Evolutionary conservation across 1,139 yeast genomes (phyloP).

Genomic region (Zygotorulaspora mrakii): DNA sequence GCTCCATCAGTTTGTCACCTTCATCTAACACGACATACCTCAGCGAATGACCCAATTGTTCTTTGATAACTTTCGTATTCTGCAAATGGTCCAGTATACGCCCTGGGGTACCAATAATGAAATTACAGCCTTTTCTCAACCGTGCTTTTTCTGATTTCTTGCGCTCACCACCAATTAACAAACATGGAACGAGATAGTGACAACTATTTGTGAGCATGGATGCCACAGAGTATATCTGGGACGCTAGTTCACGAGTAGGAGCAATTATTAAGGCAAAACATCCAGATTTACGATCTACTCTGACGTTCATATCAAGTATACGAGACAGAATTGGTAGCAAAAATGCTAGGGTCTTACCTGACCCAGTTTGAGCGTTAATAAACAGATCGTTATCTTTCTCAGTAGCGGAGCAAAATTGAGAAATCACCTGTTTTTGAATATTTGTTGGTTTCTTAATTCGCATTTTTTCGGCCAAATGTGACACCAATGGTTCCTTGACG

Average conservation of each 20-base stretch:
- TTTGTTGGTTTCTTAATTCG: constrained; percentile 71
- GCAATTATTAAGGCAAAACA: constrained; percentile 82
- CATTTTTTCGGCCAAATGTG: constrained; percentile 57
- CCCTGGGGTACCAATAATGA: constrained; percentile 90
- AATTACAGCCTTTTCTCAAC: constrained; percentile 81
- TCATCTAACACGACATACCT: constrained; percentile 88
- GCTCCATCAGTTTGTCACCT: constrained; percentile 91
- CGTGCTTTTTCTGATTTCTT: constrained; percentile 90
- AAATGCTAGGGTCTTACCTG: constrained; percentile 89
- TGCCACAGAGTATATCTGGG: constrained; percentile 82
- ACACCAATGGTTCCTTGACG: constrained; percentile 48
- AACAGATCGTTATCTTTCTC: constrained; percentile 58
- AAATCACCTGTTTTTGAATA: constrained; percentile 81
- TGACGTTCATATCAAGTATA: constrained; percentile 45
- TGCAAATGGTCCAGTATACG: constrained; percentile 89
- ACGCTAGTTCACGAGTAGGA: constrained; percentile 92
- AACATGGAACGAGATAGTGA: constrained; percentile 84
- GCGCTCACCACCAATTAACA: constrained; percentile 93
- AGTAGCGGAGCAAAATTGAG: constrained; percentile 46
- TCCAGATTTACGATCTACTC: constrained; percentile 66
- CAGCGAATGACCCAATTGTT: constrained; percentile 63
- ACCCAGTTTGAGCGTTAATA: constrained; percentile 93
- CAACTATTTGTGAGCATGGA: constrained; percentile 68
- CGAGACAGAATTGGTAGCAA: constrained; percentile 66
- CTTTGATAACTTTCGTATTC: constrained; percentile 70